Evolutionary conservation across 164 flowering plant species (phyloP), one percentile per base, ranked within the genome.

Genomic region (Annona squamosa): DNA sequence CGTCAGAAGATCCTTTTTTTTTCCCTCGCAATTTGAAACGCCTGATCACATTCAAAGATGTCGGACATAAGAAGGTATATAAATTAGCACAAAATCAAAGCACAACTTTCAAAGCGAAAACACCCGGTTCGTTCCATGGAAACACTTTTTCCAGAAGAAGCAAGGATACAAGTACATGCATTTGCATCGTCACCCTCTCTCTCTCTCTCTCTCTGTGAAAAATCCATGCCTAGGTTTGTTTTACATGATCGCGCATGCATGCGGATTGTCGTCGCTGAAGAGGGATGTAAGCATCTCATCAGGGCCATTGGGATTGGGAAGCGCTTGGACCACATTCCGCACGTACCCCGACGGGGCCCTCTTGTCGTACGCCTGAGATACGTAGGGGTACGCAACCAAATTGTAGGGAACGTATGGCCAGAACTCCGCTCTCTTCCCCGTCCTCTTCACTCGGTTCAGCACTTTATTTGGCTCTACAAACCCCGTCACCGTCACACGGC

Each of bases 371-470:
- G 81, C 89, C 67, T 86, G 86, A 37, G 85, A 2, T 0, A 69
- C 86, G 48, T 85, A 85, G 47, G 97, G 91, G 74, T 91, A 84
- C 10, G 76, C 63, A 0, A 87, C 92, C 17, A 89, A 72, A 52
- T 89, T 88, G 79, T 85, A 82, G 18, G 88, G 88, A 7, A 91
- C 82, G 63, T 91, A 91, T 4, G 97, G 97, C 97, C 97, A 89
- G 59, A 88, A 86, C 64, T 91, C 97, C 2, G 92, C 93, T 70
- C 79, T 82, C 75, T 91, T 91, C 9, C 97, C 97, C 0, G 93
- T 89, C 56, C 79, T 79, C 78, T 82, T 83, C 76, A 89, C 87
- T 73, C 79, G 88, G 82, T 87, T 88, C 74, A 91, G 68, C 70
- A 89, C 97, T 76, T 89, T 89, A 79, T 86, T 87, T 26, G 94